Evolutionary conservation across 139 green algal genomes (phyloP), one percentile per base, ranked within the genome.

Genomic region (Chlorella sp.): DNA sequence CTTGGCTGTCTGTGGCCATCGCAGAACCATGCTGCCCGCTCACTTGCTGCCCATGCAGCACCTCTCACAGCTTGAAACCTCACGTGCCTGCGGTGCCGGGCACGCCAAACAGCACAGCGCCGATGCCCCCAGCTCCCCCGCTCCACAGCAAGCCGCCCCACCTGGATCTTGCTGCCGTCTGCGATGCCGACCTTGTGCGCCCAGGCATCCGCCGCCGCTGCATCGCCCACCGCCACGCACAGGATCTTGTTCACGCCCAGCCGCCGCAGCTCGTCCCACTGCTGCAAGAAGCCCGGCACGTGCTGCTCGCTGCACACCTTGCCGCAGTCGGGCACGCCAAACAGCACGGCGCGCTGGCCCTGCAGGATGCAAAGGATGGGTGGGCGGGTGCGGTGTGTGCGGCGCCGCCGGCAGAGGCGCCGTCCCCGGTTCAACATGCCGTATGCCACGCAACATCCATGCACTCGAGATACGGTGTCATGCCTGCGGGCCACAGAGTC

Each of bases 291-390:
- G 26, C 77, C 73, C 16, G 89, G 88, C 40, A 91, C 73, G 75
- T 93, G 89, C 56, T 85, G 54, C 64, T 92, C 81, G 64, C 60
- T 85, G 76, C 91, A 94, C 28, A 91, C 87, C 56, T 87, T 85
- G 48, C 91, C 91, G 51, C 91, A 84, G 80, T 93, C 88, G 34
- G 91, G 91, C 36, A 94, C 76, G 17, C 91, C 91, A 83, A 93
- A 92, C 24, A 94, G 17, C 11, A 88, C 84, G 0, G 85, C 69
- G 2, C 85, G 70, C 30, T 91, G 32, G 30, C 87, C 88, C 90
- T 93, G 80, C 68, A 82, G 5, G 28, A 22, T 9, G 32, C 16
- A 38, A n/a, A n/a, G 32, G 2, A 43, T 19, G 24, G 14, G 46
- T 19, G 3, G 26, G 30, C 48, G 28, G 16, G 19, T 82, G 56